Evolutionary conservation across 176 grass and related monocot species (phyloP).

Genomic region (Carex cristatella): DNA sequence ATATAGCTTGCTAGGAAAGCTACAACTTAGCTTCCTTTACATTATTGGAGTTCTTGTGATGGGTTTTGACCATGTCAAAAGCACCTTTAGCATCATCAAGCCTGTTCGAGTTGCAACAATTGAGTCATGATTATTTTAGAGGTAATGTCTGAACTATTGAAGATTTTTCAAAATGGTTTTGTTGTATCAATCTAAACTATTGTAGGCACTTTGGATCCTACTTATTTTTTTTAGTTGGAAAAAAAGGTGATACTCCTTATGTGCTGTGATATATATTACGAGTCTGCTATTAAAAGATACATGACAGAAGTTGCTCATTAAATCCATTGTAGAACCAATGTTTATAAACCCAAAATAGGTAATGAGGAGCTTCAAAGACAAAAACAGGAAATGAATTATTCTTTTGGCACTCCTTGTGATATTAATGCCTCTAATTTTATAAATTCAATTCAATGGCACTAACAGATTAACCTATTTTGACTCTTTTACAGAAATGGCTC

Average conservation of each 20-base stretch:
- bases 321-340: no score
- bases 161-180: not conserved
- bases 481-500: constrained; percentile 22
- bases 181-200: no score
- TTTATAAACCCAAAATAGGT: no score
- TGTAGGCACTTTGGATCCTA: not conserved
- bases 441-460: not conserved
- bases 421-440: not conserved
- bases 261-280: not conserved
- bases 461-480: not conserved
- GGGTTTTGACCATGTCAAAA: constrained; percentile 77
- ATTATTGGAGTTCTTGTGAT: constrained; percentile 72
- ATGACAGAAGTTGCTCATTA: not conserved
- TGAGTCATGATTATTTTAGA: constrained; percentile 42
- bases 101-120: constrained; percentile 67
- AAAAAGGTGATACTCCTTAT: not conserved
- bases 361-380: no score
- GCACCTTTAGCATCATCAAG: constrained; percentile 56
- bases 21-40: constrained; percentile 90
- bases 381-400: no score
- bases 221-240: not conserved
- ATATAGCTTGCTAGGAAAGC: constrained; percentile 80
- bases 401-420: not conserved
- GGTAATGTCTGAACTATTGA: not conserved
- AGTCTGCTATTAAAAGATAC: not conserved